phyloP scores from a whole-genome alignment of 2,329 filamentous ascomycete species.

The Microthyrium microscopicum region DNA sequence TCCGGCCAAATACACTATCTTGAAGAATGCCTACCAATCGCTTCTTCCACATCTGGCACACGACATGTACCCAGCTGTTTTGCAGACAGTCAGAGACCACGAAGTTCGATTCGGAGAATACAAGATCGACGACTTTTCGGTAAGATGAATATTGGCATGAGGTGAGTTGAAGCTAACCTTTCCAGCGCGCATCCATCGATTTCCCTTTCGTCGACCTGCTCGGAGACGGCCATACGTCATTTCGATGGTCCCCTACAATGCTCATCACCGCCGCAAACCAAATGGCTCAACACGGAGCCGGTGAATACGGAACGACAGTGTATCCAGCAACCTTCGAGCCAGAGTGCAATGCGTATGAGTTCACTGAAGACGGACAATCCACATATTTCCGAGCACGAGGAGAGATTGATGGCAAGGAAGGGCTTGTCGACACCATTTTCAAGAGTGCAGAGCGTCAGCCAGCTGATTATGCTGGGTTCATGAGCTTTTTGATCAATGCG shows the following conservation, averaged over 20 bases:
- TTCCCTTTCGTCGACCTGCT: conserved; percentile 41
- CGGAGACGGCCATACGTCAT: conserved; percentile 33
- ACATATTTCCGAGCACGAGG: conserved; percentile 11
- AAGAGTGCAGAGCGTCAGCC: too few relatives aligned
- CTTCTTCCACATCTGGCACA: conserved; percentile 33
- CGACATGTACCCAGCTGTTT: conserved; percentile 36
- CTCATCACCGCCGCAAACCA: conserved; percentile 28
- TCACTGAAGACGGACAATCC: conserved; percentile 11
- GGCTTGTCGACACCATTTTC: not conserved
- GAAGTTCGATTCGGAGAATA: conserved; percentile 29
- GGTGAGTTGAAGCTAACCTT: conserved; percentile 1
- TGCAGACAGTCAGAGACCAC: conserved; percentile 35
- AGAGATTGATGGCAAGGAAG: not conserved
- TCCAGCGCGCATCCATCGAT: conserved; percentile 32
- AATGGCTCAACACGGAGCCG: conserved; percentile 28
- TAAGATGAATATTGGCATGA: conserved; percentile 15
- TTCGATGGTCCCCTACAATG: conserved; percentile 33
- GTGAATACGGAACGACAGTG: conserved; percentile 29
- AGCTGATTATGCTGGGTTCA: conserved; percentile 15
- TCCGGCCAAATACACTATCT: conserved; percentile 32
- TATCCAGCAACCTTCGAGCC: conserved; percentile 29
- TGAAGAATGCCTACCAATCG: conserved; percentile 30
- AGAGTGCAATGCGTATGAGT: conserved; percentile 31
- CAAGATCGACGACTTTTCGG: conserved; percentile 32
- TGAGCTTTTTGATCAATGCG: conserved; percentile 31